Evolutionary conservation across 2,329 filamentous ascomycete species (phyloP), one percentile per base, ranked within the genome.

Genomic region (Uncinocarpus reesii): DNA sequence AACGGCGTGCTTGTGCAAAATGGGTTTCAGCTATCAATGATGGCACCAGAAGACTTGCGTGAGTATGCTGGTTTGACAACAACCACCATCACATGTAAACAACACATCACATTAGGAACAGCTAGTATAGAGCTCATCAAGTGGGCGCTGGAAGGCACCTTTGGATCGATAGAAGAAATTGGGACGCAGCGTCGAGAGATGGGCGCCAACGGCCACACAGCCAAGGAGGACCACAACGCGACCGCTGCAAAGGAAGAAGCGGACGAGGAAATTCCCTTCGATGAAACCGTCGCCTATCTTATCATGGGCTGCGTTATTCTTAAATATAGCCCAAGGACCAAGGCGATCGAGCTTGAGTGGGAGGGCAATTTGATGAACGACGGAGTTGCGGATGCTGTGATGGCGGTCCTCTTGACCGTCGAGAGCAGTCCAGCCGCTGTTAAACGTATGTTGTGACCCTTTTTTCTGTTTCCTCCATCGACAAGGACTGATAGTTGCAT

Each of bases 301-400:
- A 79, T 98, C 59, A 96, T 98, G 90, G 90, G 88, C 54, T 92
- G 85, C 65, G 81, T 95, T 23, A 79, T 79, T 6, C 80, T 96
- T n/a, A 78, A 82, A 16, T 88, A 92, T 66, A 77, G 77, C 54
- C 77, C 73, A 53, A 64, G 67, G 10, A 82, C 80, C 56, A 85
- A 89, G 48, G 83, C 92, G 61, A 78, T 95, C 4, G 88, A 93
- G 63, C 73, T 96, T 2, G 88, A 95, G 67, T 98, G 92, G 92
- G 90, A 96, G 64, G 92, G 89, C 50, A 98, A 96, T 63, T 85
- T 95, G 71, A 82, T 95, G 60, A 98, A 96, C 64, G 92, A 98
- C 61, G 86, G 88, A 52, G 93, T 98, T 60, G 92, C 92, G n/a
- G 92, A 98, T 66, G 88, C 92, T 13, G 84, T 96, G 47, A 86